Evolutionary conservation across 768 basidiomycete genomes (phyloP).

Genomic region (Kwoniella botswanensis): DNA sequence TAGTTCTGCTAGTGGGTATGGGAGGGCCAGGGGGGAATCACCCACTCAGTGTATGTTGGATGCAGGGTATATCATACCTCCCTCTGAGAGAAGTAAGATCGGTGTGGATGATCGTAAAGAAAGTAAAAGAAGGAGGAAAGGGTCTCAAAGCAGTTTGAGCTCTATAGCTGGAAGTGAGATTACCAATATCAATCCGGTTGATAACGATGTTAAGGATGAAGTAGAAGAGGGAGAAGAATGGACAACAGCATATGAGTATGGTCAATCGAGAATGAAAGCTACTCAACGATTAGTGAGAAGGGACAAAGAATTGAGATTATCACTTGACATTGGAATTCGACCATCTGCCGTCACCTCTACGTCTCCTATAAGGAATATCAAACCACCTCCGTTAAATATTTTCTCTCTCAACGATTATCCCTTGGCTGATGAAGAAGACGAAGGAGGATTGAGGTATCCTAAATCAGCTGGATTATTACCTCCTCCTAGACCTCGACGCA

Average conservation of each 20-base stretch:
- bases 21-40: neutral
- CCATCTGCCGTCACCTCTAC: neutral
- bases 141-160: slow-evolving; percentile 5
- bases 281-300: neutral
- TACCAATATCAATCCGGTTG: neutral
- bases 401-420: neutral
- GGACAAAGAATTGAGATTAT: slow-evolving; percentile 9
- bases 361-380: neutral
- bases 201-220: neutral
- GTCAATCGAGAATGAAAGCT: slow-evolving; percentile 2
- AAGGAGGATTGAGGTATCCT: neutral
- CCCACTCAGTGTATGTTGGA: neutral
- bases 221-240: slow-evolving; percentile 2
- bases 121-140: slow-evolving; percentile 7
- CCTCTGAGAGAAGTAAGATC: slow-evolving; percentile 24
- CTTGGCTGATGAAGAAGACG: neutral
- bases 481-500: slow-evolving; percentile 12
- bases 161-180: slow-evolving; percentile 13
- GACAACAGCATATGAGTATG: slow-evolving; percentile 16
- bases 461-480: slow-evolving; percentile 15
- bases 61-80: slow-evolving; percentile 20
- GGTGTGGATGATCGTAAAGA: slow-evolving; percentile 4
- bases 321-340: neutral
- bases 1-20: neutral
- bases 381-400: slow-evolving; percentile 2